Conservation (phyloP, 345 rosid species). For the Citrus hindsii region DNA sequence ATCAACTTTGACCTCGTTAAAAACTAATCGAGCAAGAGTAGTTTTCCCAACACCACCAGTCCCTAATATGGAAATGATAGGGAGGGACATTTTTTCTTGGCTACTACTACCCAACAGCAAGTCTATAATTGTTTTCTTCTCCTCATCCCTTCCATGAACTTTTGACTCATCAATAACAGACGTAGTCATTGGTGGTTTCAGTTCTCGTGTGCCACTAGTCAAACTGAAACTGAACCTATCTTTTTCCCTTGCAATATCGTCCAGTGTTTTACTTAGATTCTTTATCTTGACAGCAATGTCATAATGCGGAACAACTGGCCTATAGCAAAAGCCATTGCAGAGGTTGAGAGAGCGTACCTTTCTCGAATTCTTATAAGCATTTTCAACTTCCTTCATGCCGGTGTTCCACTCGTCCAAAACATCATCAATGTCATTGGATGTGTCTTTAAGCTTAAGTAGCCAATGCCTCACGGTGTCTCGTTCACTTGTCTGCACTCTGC, state of each 20-base stretch:
- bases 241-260: neutral
- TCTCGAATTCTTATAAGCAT: neutral
- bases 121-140: neutral
- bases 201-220: neutral
- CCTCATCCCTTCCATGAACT: slow-evolving; percentile 12
- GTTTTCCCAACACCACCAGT: slow-evolving; percentile 5
- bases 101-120: neutral
- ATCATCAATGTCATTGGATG: neutral
- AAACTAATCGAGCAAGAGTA: neutral
- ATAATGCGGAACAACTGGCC: neutral
- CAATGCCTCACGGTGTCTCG: neutral
- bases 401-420: slow-evolving; percentile 1
- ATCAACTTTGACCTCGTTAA: neutral
- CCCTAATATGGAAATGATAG: neutral
- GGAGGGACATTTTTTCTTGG: neutral
- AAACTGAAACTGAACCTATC: neutral
- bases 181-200: neutral
- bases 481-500: neutral
- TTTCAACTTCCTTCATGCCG: neutral
- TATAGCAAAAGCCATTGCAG: neutral
- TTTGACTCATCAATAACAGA: neutral
- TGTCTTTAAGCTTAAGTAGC: neutral
- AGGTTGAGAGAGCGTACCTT: neutral
- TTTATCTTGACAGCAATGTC: neutral
- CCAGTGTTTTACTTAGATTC: neutral